Evolutionary conservation across 352 stramenopile species (phyloP).

Genomic region (Pythium diclinum): DNA sequence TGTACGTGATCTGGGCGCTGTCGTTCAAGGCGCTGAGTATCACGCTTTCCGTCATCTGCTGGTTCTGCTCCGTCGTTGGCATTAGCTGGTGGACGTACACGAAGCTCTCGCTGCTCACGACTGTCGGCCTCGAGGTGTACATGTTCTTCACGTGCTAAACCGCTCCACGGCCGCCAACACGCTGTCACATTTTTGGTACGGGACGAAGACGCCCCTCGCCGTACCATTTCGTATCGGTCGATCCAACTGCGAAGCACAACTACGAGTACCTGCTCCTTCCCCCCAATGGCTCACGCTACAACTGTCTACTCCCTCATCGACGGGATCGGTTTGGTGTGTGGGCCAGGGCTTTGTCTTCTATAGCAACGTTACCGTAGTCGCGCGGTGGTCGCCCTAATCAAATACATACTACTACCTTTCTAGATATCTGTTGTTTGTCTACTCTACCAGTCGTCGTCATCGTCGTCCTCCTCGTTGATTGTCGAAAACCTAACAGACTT

Average conservation of each 20-base stretch:
- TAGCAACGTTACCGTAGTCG: background rate
- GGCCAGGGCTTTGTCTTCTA: background rate
- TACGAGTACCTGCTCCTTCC: background rate
- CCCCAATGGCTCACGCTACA: background rate
- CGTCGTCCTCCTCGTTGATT: constrained; percentile 17
- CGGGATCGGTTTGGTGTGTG: background rate
- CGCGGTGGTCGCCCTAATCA: background rate
- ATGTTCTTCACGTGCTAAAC: constrained; percentile 82
- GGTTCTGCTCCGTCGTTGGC: constrained; percentile 42
- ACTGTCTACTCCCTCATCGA: background rate
- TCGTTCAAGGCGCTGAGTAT: constrained; percentile 61
- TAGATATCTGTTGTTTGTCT: background rate
- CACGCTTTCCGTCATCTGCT: constrained; percentile 36
- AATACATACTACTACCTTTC: background rate
- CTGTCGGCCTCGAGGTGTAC: constrained; percentile 52
- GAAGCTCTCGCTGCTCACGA: constrained; percentile 47
- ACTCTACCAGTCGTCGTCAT: constrained; percentile 19
- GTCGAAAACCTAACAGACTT: constrained; percentile 16
- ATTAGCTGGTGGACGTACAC: constrained; percentile 67
- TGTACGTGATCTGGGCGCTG: constrained; percentile 71
- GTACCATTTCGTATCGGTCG: constrained; percentile 2
- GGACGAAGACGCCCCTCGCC: background rate
- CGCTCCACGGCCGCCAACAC: background rate
- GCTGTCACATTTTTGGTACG: background rate
- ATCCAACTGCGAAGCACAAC: background rate